Percentiles rank a stretch among this genome's conserved stretches.
Evolutionary conservation across 2,329 filamentous ascomycete genomes (phyloP).

Genomic region (Penicillium italicum): DNA sequence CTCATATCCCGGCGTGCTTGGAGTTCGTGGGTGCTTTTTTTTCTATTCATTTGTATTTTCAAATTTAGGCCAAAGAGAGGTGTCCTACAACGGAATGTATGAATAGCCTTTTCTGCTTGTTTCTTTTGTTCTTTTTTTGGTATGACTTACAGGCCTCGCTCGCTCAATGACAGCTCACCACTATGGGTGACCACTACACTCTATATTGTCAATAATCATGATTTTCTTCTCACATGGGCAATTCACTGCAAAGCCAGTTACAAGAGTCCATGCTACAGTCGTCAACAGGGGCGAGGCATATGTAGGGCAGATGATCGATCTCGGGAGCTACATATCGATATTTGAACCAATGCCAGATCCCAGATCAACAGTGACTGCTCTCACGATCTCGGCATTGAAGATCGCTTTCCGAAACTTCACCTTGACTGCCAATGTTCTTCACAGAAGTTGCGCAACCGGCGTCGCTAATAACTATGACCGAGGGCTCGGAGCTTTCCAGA

Average conservation of each 20-base stretch:
- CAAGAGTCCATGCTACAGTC: neutral
- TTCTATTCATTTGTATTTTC: slow-evolving; percentile 2
- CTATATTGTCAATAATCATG: slow-evolving; percentile 14
- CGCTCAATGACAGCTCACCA: neutral
- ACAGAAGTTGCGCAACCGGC: too few relatives aligned
- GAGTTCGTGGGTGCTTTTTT: slow-evolving; percentile 4
- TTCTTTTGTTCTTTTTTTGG: neutral
- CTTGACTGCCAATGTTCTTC: too few relatives aligned
- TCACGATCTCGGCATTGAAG: too few relatives aligned
- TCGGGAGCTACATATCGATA: too few relatives aligned
- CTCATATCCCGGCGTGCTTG: slow-evolving; percentile 6
- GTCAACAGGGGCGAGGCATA: too few relatives aligned
- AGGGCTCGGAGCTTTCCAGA: too few relatives aligned
- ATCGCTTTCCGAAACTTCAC: too few relatives aligned
- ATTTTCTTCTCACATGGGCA: neutral
- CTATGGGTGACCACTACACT: neutral
- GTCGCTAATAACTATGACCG: too few relatives aligned
- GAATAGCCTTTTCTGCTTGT: slow-evolving; percentile 13
- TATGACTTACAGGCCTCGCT: neutral
- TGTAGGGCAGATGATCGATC: too few relatives aligned
- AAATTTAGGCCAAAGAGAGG: neutral
- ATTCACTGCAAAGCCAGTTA: neutral
- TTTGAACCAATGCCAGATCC: too few relatives aligned
- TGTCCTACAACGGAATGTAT: slow-evolving; percentile 16
- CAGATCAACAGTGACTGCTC: too few relatives aligned